A percentile compares a stretch with the other conserved stretches of the same genome.
These are phyloP conservation scores for Candida sanyaensis DNA, from an alignment of 1,139 yeast species.

Conservation along the genomic window DNA sequence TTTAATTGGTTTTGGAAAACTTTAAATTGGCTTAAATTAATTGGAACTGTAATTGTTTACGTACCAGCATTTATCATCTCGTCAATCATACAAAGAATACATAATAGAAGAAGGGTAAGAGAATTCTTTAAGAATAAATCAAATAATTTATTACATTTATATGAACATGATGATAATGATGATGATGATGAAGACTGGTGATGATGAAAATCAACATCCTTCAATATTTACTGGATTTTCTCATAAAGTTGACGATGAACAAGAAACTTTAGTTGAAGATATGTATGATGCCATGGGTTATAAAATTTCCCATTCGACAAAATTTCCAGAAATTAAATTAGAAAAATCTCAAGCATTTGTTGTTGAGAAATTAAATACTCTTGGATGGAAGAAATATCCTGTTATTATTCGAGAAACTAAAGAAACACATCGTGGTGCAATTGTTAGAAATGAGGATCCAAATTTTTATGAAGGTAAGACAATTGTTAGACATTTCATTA, in stretches of 20 bases:
- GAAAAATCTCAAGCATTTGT: slow-evolving; percentile 50
- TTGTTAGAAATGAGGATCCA: slow-evolving; percentile 58
- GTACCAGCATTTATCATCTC: slow-evolving; percentile 54
- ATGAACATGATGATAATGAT: slow-evolving; percentile 17
- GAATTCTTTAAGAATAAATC: slow-evolving; percentile 30
- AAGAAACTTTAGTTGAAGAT: slow-evolving; percentile 59
- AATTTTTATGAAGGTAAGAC: slow-evolving; percentile 66
- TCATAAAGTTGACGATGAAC: slow-evolving; percentile 48
- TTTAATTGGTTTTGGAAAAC: slow-evolving; percentile 25
- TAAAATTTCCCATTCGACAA: slow-evolving; percentile 31
- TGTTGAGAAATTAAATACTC: slow-evolving; percentile 54
- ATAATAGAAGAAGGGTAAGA: slow-evolving; percentile 34
- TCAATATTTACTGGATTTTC: slow-evolving; percentile 16
- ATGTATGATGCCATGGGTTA: slow-evolving; percentile 59
- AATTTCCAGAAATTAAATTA: slow-evolving; percentile 39
- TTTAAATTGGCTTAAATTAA: slow-evolving; percentile 48
- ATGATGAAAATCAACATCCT: slow-evolving; percentile 9
- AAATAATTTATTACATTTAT: slow-evolving; percentile 33
- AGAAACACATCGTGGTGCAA: slow-evolving; percentile 80
- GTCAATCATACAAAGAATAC: slow-evolving; percentile 43
- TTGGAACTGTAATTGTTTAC: slow-evolving; percentile 41
- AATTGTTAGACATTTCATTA: slow-evolving; percentile 66
- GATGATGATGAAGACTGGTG: slow-evolving; percentile 12
- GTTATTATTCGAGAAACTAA: slow-evolving; percentile 64
- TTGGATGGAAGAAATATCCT: slow-evolving; percentile 72